Percentiles rank a stretch among this genome's conserved stretches.
These are phyloP conservation scores for Polyplosphaeria fusca DNA, from an alignment of 495 filamentous ascomycete genomes.

Conservation along the genomic window DNA sequence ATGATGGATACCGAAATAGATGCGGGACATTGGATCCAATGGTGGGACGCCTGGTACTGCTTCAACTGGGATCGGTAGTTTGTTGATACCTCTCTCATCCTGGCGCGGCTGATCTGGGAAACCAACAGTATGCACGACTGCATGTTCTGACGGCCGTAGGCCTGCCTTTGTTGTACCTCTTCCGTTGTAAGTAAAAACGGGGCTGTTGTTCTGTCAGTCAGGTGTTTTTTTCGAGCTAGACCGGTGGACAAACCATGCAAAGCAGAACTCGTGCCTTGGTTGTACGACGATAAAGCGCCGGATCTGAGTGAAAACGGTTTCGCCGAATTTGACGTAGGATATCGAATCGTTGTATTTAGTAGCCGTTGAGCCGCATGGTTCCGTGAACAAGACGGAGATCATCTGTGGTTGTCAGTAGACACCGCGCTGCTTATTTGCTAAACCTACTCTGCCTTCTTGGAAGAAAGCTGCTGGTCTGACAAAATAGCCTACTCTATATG, in stretches of 20 bases:
- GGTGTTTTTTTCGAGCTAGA: background rate
- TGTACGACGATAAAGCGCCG: slow-evolving; percentile 1
- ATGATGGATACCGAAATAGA: slow-evolving; percentile 3
- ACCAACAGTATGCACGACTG: background rate
- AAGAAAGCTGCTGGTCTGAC: too few relatives aligned
- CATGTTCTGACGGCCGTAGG: background rate
- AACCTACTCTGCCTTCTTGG: too few relatives aligned
- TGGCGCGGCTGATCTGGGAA: background rate
- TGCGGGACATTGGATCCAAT: background rate
- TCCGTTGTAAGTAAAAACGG: background rate
- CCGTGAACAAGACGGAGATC: too few relatives aligned
- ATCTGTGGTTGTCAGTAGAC: too few relatives aligned
- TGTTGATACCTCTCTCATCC: background rate
- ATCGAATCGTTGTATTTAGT: slow-evolving; percentile 1
- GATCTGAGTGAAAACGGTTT: background rate
- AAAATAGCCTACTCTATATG: too few relatives aligned
- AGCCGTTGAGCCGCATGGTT: background rate
- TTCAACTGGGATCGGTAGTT: background rate
- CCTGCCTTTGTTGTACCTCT: background rate
- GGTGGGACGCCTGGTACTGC: background rate
- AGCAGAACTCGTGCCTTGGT: background rate
- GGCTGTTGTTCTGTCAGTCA: background rate
- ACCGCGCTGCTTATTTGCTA: too few relatives aligned
- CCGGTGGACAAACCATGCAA: background rate
- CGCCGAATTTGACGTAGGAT: background rate